Evolutionary conservation across 2,329 filamentous ascomycete species (phyloP).

Genomic region (Pestalotiopsis sp.): DNA sequence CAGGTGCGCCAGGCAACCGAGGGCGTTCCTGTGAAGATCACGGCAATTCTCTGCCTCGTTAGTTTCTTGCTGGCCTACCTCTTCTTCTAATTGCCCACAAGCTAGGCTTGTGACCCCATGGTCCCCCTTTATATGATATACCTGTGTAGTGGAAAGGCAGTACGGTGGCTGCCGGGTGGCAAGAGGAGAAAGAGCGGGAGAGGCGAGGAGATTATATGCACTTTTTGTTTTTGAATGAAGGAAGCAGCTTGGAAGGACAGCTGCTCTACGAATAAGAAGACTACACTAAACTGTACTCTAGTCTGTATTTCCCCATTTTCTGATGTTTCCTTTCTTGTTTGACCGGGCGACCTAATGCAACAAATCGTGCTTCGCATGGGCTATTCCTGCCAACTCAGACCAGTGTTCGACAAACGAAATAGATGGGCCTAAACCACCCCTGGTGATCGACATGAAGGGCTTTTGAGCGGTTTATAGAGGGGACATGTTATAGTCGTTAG

Average conservation of each 20-base stretch:
- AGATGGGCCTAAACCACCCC: neutral
- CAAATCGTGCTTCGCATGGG: neutral
- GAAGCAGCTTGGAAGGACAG: neutral
- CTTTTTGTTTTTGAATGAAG: neutral
- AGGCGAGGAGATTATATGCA: neutral
- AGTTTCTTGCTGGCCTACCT: conserved; percentile 95
- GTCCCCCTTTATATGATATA: neutral
- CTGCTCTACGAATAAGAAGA: neutral
- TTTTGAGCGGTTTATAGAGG: no score
- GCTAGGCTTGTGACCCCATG: neutral
- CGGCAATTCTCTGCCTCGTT: conserved; percentile 80
- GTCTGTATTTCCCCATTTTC: conserved; percentile 8
- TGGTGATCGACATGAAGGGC: no score
- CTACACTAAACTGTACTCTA: conserved; percentile 8
- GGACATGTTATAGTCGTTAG: no score
- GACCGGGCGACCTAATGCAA: neutral
- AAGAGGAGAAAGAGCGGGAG: neutral
- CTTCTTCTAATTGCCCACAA: conserved; percentile 71
- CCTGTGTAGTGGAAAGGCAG: neutral
- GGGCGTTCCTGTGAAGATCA: conserved; percentile 85
- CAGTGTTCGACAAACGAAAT: neutral
- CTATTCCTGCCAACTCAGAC: neutral
- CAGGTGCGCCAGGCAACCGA: conserved; percentile 62
- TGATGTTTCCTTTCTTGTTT: neutral
- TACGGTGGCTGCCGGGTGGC: neutral